Evolutionary conservation across 2,329 filamentous ascomycete genomes (phyloP), one percentile per base, ranked within the genome.

Genomic region (Ceratocystis papillata): DNA sequence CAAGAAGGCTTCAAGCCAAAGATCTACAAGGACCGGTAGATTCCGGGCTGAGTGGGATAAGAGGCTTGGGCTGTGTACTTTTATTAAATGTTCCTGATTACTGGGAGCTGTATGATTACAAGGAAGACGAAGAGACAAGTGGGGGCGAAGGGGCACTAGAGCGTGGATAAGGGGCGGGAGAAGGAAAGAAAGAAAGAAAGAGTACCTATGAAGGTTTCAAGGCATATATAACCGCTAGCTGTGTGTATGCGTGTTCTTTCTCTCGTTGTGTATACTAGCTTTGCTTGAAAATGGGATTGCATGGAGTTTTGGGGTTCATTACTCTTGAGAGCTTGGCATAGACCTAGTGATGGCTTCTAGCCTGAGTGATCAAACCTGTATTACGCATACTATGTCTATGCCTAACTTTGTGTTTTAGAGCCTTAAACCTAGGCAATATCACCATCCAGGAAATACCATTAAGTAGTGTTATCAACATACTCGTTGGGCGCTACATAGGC

Each of bases 1-100:
- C 85, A 87, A 74, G 87, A 90, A 69, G 94, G 93, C 0, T 96
- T 90, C 86, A 95, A 92, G 75, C 94, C 93, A 67, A 96, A 96
- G 80, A 80, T 96, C 67, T 96, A 94, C 77, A 95, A 95, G 79
- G 89, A 95, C 75, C 82, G 85, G 81, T 88, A 77, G 74, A 64
- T 2, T 2, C 44, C 15, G 45, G 45, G 4, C 45, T 10, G 8
- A 3, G 28, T 25, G 15, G 17, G 33, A 46, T 50, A 12, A 22
- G 22, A 37, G 46, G 45, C 62, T 55, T 41, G 30, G 28, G 48
- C 33, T 55, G 63, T 55, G 48, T 64, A 55, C 50, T 63, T 66
- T 63, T 63, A 63, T 53, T 53, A 46, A 33, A 33, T 33, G 25
- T 59, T 59, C 30, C 25, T 37, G 53, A n/a, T 59, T 59, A 7